Percentiles rank a stretch among this genome's conserved stretches.
phyloP scores from a whole-genome alignment of 176 grass and related monocot species.

The Alloteropsis semialata region DNA sequence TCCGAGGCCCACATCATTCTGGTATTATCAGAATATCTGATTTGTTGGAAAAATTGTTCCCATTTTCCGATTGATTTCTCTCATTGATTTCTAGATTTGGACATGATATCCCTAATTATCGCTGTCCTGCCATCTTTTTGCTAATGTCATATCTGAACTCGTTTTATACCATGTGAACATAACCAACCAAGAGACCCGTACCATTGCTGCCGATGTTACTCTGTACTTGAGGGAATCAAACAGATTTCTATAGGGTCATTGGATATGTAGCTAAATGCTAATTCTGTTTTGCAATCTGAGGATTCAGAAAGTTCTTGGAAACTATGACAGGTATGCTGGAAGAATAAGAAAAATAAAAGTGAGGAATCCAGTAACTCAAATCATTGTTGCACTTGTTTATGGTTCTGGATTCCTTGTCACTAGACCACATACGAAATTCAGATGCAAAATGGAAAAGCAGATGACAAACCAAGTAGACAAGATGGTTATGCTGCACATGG shows the following conservation, averaged over 20 bases:
- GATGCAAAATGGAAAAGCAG: not conserved
- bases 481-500: not conserved
- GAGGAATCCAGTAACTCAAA: not conserved
- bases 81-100: not conserved
- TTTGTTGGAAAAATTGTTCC: not conserved
- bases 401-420: not conserved
- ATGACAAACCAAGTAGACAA: slow-evolving; percentile 11
- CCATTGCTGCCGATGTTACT: not conserved
- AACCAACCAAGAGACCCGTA: not conserved
- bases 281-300: slow-evolving; percentile 11
- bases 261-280: slow-evolving; percentile 24
- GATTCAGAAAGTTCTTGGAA: not conserved
- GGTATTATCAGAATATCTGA: not conserved
- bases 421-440: not conserved
- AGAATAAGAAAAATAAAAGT: not conserved
- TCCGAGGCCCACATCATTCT: not conserved
- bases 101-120: not conserved
- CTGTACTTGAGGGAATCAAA: slow-evolving; percentile 10
- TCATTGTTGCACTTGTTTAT: slow-evolving; percentile 1
- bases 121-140: not conserved
- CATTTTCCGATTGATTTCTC: not conserved
- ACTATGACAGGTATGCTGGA: not conserved
- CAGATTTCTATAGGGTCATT: not conserved
- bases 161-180: not conserved
- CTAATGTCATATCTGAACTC: not conserved